Base-by-base conservation (phyloP, 225 moss, liverwort and hornwort genomes). In the Anthoceros angustus region DNA sequence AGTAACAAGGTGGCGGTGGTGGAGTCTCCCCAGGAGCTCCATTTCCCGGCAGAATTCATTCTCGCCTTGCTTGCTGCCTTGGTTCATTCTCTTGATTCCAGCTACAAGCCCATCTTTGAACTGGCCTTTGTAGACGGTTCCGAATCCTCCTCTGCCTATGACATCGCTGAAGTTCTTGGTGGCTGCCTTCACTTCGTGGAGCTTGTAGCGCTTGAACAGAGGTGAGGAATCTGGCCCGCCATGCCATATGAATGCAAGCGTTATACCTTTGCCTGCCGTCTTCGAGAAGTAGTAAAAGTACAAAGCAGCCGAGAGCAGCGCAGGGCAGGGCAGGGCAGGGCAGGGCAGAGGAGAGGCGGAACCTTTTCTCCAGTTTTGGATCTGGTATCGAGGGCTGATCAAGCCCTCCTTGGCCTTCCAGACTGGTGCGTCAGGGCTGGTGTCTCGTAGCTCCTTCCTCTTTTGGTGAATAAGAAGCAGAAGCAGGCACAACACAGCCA, bases 61-160 rank as follows among this genome's bases (percentile, higher is more conserved):
- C 75, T 79, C 77, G 67, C 74, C 75, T 74, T 64, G 88, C 65
- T 68, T 65, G 25, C 75, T 68, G 62, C 66, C 65, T 46, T 72
- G 73, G 65, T 74, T 86, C 78, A 83, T 78, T 68, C 83, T 77
- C 73, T 88, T 88, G 66, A 88, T 83, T 26, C 81, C 88, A 62
- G 81, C 83, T 21, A 74, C 70, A n/a, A 83, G 77, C 43, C 83
- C 82, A 75, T 88, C 80, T 24, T 79, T 74, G 70, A 88, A 86
- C 48, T 74, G 70, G n/a, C 86, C 88, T 62, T 80, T 55, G 55
- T 55, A 55, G 8, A 55, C 55, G 23, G 55, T 55, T 18, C 55
- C 55, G 4, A 55, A 55, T 20, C 55, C 55, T 20, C 55, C 55
- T 23, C 23, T 18, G n/a, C 55, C 55, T 18, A 55, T 55, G 23